Evolutionary conservation across 331 rosid species (phyloP), one percentile per base, ranked within the genome.

Genomic region (Pyracantha coccinea): DNA sequence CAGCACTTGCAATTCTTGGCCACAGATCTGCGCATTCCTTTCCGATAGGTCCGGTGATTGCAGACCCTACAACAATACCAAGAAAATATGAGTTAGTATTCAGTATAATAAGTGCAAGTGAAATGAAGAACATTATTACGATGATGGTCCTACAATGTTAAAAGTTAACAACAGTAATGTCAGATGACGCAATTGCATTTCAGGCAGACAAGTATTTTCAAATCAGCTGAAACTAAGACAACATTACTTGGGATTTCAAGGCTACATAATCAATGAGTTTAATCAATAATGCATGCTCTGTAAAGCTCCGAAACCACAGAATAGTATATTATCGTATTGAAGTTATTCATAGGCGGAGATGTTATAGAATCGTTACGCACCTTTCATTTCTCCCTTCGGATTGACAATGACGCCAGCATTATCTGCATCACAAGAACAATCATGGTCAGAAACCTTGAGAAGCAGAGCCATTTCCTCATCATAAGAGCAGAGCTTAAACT

Each of bases 361-460:
- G 28, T 60, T 5, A 25, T 60, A 25, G 33, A 13, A 60, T 15
- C 2, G 20, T 6, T 5, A 25, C 19, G 3, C 85, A 91, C 94
- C 97, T 80, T 92, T 92, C 96, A 92, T 90, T 72, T 92, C 96
- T 4, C 97, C 97, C 82, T 92, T 92, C 15, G 93, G 96, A 75
- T 92, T 90, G 52, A 92, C 96, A 73, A 92, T 88, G 4, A 90
- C 97, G 27, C 97, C 97, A 17, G 97, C 97, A 74, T 92, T 92
- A 79, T 92, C 96, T 91, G 97, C 79, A 78, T 15, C 7, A 3
- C 65, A 9, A 7, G 57, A 69, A 62, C 23, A 31, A 64, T 10
- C n/a, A 23, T 4, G 19, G 35, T 55, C 74, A 68, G 28, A 79
- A 61, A 66, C 31, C 33, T 24, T 25, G 20, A 25, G 66, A 16